These are phyloP conservation scores for Salinomyces thailandicus DNA, from an alignment of 2,329 filamentous ascomycete genomes.

Conservation along the genomic window DNA sequence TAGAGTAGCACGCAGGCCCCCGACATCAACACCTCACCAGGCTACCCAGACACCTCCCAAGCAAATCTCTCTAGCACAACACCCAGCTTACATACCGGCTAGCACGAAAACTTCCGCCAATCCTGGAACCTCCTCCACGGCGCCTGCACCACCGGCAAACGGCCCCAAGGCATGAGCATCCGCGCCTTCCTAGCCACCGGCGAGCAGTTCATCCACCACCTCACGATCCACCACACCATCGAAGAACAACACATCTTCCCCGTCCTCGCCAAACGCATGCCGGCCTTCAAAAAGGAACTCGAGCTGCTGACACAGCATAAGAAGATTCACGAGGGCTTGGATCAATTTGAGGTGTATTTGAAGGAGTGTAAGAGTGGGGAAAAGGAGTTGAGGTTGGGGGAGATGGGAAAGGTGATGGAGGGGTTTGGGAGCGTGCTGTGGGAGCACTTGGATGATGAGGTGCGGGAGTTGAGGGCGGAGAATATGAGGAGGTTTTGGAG, in stretches of 20 bases:
- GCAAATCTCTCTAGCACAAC: no score
- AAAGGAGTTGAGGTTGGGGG: constrained; percentile 43
- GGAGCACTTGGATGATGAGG: constrained; percentile 77
- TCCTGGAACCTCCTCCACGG: constrained; percentile 62
- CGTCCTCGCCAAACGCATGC: constrained; percentile 64
- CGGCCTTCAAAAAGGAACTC: constrained; percentile 58
- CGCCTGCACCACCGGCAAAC: constrained; percentile 50
- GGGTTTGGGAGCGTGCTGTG: constrained; percentile 68
- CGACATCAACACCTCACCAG: no score
- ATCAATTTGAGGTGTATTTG: constrained; percentile 25
- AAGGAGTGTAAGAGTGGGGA: constrained; percentile 44
- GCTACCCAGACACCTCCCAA: no score
- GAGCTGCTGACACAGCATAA: constrained; percentile 64
- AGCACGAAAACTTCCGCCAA: constrained; percentile 68
- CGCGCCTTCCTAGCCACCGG: constrained; percentile 58
- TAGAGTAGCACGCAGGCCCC: no score
- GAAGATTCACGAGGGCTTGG: constrained; percentile 57
- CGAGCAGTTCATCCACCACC: constrained; percentile 57
- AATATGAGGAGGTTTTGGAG: constrained; percentile 84
- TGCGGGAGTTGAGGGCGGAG: constrained; percentile 64
- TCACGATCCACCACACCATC: constrained; percentile 70
- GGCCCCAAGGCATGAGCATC: constrained; percentile 54
- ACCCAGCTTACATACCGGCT: no score
- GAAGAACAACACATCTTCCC: constrained; percentile 79
- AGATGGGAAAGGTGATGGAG: constrained; percentile 64